These are phyloP conservation scores for Pseudogymnoascus sp. DNA, from an alignment of 2,329 filamentous ascomycete species.

Conservation along the genomic window DNA sequence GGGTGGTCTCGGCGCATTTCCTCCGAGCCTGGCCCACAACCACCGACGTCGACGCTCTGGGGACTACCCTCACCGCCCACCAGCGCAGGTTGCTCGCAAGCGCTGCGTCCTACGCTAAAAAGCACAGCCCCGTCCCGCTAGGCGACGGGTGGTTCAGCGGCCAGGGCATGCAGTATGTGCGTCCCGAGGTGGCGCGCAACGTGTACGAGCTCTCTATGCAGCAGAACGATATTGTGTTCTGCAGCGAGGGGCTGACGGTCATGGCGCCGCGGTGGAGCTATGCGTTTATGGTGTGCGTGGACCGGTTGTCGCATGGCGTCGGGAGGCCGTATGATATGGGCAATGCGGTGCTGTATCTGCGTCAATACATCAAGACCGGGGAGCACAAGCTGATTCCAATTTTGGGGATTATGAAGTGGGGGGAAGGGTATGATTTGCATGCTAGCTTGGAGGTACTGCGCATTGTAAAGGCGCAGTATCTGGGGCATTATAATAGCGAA, in stretches of 20 bases:
- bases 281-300: not conserved
- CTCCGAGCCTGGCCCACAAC: not conserved
- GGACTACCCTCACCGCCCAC: not conserved
- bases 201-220: not conserved
- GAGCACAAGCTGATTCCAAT: not conserved
- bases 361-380: not conserved
- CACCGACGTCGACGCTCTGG: not conserved
- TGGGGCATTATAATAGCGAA: not conserved
- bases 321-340: not conserved
- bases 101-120: not conserved
- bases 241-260: not conserved
- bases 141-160: not conserved
- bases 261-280: not conserved
- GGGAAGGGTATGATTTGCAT: not conserved
- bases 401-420: not conserved
- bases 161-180: not conserved
- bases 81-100: not conserved
- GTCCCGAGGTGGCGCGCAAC: not conserved
- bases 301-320: not conserved
- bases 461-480: not conserved
- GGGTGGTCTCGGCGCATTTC: not conserved
- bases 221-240: not conserved
- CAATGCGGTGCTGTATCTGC: not conserved
- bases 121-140: not conserved
- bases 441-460: not conserved